Conservation (phyloP, 768 basidiomycete genomes). For the Lentinula lateritia region DNA sequence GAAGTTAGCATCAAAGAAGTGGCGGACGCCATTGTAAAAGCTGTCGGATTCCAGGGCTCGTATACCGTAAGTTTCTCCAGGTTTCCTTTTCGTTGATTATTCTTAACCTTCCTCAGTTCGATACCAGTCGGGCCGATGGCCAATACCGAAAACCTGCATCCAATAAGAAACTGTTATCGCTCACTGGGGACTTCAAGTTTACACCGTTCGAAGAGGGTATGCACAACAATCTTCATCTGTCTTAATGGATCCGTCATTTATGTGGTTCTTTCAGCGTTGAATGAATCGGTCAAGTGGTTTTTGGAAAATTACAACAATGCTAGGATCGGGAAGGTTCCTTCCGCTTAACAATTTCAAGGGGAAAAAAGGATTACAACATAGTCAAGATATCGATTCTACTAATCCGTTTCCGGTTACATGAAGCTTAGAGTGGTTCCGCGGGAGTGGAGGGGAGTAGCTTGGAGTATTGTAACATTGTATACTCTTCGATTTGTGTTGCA, state of each 20-base stretch:
- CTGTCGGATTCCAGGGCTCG: constrained; percentile 72
- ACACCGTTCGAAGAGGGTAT: constrained; percentile 84
- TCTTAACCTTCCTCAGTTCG: constrained; percentile 50
- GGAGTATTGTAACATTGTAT: too few relatives aligned
- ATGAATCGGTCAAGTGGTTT: constrained; percentile 84
- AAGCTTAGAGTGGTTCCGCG: too few relatives aligned
- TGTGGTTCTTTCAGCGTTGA: constrained; percentile 45
- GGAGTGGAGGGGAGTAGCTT: too few relatives aligned
- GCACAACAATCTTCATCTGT: constrained; percentile 8
- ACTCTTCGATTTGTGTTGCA: too few relatives aligned
- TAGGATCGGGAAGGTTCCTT: constrained; percentile 37
- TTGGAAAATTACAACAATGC: constrained; percentile 72
- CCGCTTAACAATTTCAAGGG: not conserved
- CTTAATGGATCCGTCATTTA: not conserved
- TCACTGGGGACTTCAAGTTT: constrained; percentile 81
- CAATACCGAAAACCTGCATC: constrained; percentile 97
- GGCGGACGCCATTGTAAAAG: constrained; percentile 85
- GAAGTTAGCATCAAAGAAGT: constrained; percentile 92
- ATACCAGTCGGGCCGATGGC: constrained; percentile 80
- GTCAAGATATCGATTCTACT: not conserved
- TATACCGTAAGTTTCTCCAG: constrained; percentile 48
- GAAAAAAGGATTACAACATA: not conserved
- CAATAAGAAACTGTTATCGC: constrained; percentile 76
- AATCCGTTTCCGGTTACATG: too few relatives aligned
- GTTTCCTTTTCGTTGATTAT: not conserved